These are phyloP conservation scores for Aspergillus puulaauensis DNA, from an alignment of 2,329 filamentous ascomycete species.

Conservation along the genomic window DNA sequence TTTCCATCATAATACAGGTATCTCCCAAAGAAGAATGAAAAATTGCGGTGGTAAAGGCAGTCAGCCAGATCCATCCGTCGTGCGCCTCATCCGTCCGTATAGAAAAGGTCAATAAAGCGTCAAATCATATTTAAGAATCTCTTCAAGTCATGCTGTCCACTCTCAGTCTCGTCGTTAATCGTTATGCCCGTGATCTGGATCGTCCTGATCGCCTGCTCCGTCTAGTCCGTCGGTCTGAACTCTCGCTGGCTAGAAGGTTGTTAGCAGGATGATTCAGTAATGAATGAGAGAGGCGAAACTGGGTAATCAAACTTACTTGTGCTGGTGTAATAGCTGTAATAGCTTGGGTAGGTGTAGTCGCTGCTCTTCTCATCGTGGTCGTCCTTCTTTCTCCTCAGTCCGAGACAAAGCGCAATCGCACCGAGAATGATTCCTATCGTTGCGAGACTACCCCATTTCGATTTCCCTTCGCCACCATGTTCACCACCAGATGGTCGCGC, in stretches of 20 bases:
- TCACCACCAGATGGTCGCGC: slow-evolving; percentile 33
- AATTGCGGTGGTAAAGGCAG: not conserved
- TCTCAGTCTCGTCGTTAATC: slow-evolving; percentile 22
- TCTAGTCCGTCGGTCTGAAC: slow-evolving; percentile 36
- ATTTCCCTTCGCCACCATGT: slow-evolving; percentile 36
- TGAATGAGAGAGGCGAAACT: not conserved
- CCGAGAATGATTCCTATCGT: slow-evolving; percentile 45
- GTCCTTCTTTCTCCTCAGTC: slow-evolving; percentile 43
- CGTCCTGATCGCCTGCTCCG: slow-evolving; percentile 30
- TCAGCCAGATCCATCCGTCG: not conserved
- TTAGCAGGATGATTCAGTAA: slow-evolving; percentile 7
- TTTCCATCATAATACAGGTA: slow-evolving; percentile 18
- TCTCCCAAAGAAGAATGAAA: not conserved
- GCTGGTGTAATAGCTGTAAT: slow-evolving; percentile 43
- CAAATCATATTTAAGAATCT: slow-evolving; percentile 3
- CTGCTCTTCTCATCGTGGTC: slow-evolving; percentile 42
- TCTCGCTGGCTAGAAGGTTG: slow-evolving; percentile 41
- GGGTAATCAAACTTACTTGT: slow-evolving; percentile 33
- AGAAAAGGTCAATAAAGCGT: slow-evolving; percentile 4
- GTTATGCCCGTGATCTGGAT: slow-evolving; percentile 27
- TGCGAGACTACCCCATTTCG: slow-evolving; percentile 38
- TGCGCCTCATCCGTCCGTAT: not conserved
- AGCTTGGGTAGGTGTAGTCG: slow-evolving; percentile 40
- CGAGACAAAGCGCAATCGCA: slow-evolving; percentile 46
- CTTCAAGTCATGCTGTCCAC: slow-evolving; percentile 3